Base-by-base conservation (phyloP, 2,329 filamentous ascomycete genomes). In the Penicillium sp. region DNA sequence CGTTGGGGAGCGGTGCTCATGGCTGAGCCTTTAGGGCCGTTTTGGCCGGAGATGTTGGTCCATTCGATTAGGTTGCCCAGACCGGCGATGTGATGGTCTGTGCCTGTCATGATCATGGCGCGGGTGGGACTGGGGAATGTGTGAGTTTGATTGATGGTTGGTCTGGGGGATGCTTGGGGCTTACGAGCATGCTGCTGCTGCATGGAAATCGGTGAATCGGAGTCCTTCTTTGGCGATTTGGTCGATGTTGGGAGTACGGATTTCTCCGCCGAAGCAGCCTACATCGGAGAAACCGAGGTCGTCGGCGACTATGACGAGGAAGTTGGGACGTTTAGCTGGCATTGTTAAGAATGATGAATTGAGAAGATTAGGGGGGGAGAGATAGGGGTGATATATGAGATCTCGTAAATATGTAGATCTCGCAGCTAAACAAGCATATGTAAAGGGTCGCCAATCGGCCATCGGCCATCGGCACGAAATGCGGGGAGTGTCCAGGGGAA, bases 51-150 rank as follows among this genome's bases (percentile, higher is more conserved):
- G 59, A 80, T 77, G 61, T 82, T 82, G 40, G 79, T 81, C 79
- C 81, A 84, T 70, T 84, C 82, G 59, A 82, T 78, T 53, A 86
- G 68, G 55, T 84, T 84, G 2, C 83, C 84, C 2, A 87, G 74
- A 1, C 84, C 74, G 11, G 74, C 74, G 55, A 76, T 76, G 52
- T 77, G 83, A 62, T 86, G 79, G 63, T 86, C 84, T 0, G 84
- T 87, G 4, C 84, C 84, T 0, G 83, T 86, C 78, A 87, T 82
- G 61, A 88, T 79, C 85, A 88, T 88, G 17, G 84, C 82, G 36
- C 84, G 76, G 3, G 83, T 84, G 1, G 85, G 85, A 30, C 71
- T 74, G 37, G 19, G 4, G 2, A 6, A 30, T 17, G 30, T 50
- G 16, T 44, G 45, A 11, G 30, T 14, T 19, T 35, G 9, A 10